These are phyloP conservation scores for Alternaria rosae DNA, from an alignment of 2,329 filamentous ascomycete genomes.

Conservation along the genomic window DNA sequence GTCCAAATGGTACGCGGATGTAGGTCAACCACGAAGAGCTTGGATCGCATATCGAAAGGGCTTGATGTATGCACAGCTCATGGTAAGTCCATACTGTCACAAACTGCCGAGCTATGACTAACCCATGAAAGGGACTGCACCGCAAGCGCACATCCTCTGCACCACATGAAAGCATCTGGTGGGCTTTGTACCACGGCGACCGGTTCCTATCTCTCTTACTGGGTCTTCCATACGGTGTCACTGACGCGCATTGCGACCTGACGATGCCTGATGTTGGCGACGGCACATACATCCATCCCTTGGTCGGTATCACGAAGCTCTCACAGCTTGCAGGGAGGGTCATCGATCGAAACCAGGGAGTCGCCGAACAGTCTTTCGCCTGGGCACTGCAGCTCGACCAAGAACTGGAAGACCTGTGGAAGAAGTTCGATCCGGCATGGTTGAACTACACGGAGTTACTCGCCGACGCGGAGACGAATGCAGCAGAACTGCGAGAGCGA, in stretches of 20 bases:
- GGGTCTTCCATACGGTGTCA: conserved; percentile 59
- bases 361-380: conserved; percentile 45
- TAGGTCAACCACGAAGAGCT: conserved; percentile 62
- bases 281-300: conserved; percentile 38
- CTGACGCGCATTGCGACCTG: conserved; percentile 50
- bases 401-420: conserved; percentile 51
- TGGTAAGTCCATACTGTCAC: conserved; percentile 49
- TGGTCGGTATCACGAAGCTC: conserved; percentile 45
- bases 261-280: conserved; percentile 35
- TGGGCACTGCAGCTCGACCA: conserved; percentile 54
- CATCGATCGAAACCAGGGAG: conserved; percentile 54
- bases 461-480: conserved; percentile 39
- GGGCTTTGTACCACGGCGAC: conserved; percentile 55
- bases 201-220: conserved; percentile 62
- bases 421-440: conserved; percentile 50
- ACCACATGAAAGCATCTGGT: conserved; percentile 51
- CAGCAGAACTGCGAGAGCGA: conserved; percentile 48
- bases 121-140: conserved; percentile 45
- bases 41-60: conserved; percentile 62
- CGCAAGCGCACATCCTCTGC: conserved; percentile 45
- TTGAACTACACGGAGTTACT: conserved; percentile 45
- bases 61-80: conserved; percentile 61
- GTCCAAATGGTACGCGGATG: conserved; percentile 62
- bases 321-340: conserved; percentile 53
- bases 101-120: conserved; percentile 8